Base-by-base conservation (phyloP, 2,329 filamentous ascomycete genomes). In the Chrysosporium keratinophilum region DNA sequence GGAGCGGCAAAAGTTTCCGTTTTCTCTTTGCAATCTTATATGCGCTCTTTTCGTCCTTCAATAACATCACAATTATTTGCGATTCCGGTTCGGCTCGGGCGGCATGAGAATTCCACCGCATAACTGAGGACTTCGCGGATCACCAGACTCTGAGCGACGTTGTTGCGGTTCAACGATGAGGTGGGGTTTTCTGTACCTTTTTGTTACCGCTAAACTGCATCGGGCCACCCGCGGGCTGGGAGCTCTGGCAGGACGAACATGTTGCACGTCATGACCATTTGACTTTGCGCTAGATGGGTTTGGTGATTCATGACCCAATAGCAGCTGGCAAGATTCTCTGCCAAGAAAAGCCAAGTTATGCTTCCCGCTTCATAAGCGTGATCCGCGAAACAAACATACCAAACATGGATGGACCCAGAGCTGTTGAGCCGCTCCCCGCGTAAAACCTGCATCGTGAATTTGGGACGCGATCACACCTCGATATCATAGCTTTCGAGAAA, bases 281-380 rank as follows among this genome's bases (percentile, higher is more conserved):
- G 35, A 39, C n/a, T 12, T 39, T 39, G 35, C 12, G 35, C 35
- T 39, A 15, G 35, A 10, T 7, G 23, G 23, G 7, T 28, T 28
- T 7, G 23, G 23, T 28, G 23, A 28, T 28, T 28, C 23, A 28
- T 28, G 23, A 28, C 23, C 45, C 45, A 48, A 48, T 48, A 14
- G 19, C 14, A 48, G 31, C 14, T 2, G 14, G 14, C 3, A 15
- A 4, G 19, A 10, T 6, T 20, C 15, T 9, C 14, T 14, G 45
- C 45, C 45, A 48, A 48, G 45, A 35, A 14, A 37, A 35, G 45
- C 45, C 45, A 48, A 48, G 45, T 37, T 48, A n/a, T 34, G 46
- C 33, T 39, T 49, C 46, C 46, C 46, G 33, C 46, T 19, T 28
- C 23, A 28, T 28, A 37, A 28, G 20, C 9, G 31, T 20, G 34